Base-by-base conservation (phyloP, 1,284 basidiomycete genomes). In the Trametes hirsuta region DNA sequence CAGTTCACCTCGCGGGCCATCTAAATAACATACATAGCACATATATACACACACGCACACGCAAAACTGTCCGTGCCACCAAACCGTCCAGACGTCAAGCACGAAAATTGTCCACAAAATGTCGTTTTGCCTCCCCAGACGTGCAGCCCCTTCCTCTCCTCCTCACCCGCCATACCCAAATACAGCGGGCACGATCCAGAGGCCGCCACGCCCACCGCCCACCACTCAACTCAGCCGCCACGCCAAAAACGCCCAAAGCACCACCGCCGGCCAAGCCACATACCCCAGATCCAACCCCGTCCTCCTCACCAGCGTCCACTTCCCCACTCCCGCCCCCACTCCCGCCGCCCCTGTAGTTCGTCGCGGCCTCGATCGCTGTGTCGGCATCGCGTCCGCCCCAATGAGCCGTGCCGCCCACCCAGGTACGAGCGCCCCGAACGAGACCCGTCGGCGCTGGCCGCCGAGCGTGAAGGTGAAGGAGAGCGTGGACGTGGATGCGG, bases 231-330 rank as follows among this genome's bases (percentile, higher is more conserved):
- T 52, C 49, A 58, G 25, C 53, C 58, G 18, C 68, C 66, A 70
- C 34, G 61, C 59, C n/a, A 66, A 54, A 30, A 49, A 40, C 21
- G 24, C 35, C 69, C 69, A 71, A 34, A 69, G 56, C 30, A 66
- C 5, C n/a, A 60, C 46, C 34, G 67, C 56, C 1, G 68, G 69
- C 67, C 63, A 65, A 30, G 61, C 24, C 12, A 68, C 42, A 22
- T 50, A 58, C 47, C 46, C 37, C 44, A 67, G 39, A 46, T 68
- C 68, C 46, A 62, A 36, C 35, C 35, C 53, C 24, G 65, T 25
- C 44, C 55, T 41, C 45, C 45, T 40, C 50, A 47, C 35, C n/a
- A 63, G 57, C 47, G 56, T 54, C 40, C 61, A 41, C 45, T 42
- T 54, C 41, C 58, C 30, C 30, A 8, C 30, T 12, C 37, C 11